Base-by-base conservation (phyloP, 768 basidiomycete genomes). In the Boletus pseudopeckii region DNA sequence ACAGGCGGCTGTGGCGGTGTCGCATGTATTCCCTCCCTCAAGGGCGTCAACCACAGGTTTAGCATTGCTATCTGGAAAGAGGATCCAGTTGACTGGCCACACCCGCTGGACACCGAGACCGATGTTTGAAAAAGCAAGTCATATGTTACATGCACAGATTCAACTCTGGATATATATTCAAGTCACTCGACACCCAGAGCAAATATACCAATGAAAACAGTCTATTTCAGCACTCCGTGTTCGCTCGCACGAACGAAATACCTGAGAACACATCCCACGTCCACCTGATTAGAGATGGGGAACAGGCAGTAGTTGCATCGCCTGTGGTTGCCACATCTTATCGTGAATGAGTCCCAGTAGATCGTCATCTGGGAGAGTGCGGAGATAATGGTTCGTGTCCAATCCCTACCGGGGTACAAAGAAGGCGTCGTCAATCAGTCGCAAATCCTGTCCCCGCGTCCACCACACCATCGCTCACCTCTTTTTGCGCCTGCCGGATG, bases 11-110 rank as follows among this genome's bases (percentile, higher is more conserved):
- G 92, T 55, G 92, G 94, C 13, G 81, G 90, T 30, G 65, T 77
- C 13, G 78, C 82, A 13, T 90, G 87, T 57, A 75, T 98, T 1
- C 90, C 95, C 22, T 79, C 80, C 32, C 79, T 96, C 56, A 84
- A 85, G 50, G 90, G 90, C 1, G 83, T 98, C 30, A 99, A 99
- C 60, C 96, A 99, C 67, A 79, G 92, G 30, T 98, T 87, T 57
- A 76, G 77, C 14, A 86, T 95, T 33, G 82, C 76, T 57, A 71
- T 75, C 46, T 97, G 91, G 90, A 82, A 75, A 50, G 52, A 49
- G 1, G 67, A 45, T 15, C 14, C 15, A 1, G 17, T 28, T 1
- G 54, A 38, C 17, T 51, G 59, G 53, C 55, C 57, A 6, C 17
- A 11, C 8, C 13, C 28, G n/a, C 41, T 76, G 6, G 65, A 62